phyloP scores from a whole-genome alignment of 176 grass and related monocot genomes.

The Alopecurus myosuroides region DNA sequence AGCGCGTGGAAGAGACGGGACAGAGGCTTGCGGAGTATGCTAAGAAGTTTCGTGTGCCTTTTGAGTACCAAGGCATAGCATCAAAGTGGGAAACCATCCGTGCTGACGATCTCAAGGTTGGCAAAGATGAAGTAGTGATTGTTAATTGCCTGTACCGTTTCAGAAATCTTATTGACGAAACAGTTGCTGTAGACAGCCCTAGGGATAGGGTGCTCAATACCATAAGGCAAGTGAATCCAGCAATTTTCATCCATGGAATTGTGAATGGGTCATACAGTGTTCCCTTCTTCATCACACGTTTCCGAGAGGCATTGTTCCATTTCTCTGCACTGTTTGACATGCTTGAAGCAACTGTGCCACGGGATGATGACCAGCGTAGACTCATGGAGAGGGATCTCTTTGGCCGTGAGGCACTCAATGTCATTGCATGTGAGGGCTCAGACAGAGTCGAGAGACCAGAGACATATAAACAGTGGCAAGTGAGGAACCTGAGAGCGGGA shows the following conservation, averaged over 20 bases:
- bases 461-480: constrained; percentile 98
- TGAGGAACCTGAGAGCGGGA: constrained; percentile 94
- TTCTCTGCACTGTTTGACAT: constrained; percentile 93
- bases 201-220: constrained; percentile 92
- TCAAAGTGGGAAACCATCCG: constrained; percentile 89
- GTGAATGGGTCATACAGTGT: constrained; percentile 96
- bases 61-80: constrained; percentile 85
- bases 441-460: constrained; percentile 95
- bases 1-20: constrained; percentile 90
- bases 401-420: constrained; percentile 88
- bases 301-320: constrained; percentile 92
- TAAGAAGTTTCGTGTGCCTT: constrained; percentile 65
- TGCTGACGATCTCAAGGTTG: constrained; percentile 69
- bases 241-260: constrained; percentile 87
- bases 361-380: constrained; percentile 68
- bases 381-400: constrained; percentile 88
- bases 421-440: constrained; percentile 89
- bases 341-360: constrained; percentile 80
- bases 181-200: constrained; percentile 88
- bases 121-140: constrained; percentile 76
- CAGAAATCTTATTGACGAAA: constrained; percentile 93
- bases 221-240: constrained; percentile 84
- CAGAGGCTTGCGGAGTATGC: constrained; percentile 83
- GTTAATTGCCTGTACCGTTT: constrained; percentile 97
- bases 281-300: constrained; percentile 93